phyloP scores from a whole-genome alignment of 768 basidiomycete species.

The Agaricus subrufescens region DNA sequence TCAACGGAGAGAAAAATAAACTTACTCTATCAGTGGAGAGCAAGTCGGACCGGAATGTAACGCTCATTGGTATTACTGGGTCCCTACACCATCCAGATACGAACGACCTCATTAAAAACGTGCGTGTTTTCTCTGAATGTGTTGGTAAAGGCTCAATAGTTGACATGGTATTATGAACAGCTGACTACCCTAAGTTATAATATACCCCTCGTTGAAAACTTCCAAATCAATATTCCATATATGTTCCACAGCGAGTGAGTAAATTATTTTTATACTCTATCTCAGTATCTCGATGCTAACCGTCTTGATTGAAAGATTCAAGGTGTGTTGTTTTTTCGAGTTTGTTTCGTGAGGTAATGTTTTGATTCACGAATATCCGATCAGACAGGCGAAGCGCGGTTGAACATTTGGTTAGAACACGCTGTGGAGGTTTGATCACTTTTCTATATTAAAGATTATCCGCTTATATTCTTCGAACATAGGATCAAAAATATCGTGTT shows the following conservation, averaged over 20 bases:
- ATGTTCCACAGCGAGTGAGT: slow-evolving; percentile 80
- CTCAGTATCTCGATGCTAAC: background rate
- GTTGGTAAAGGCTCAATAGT: background rate
- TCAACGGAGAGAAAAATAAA: slow-evolving; percentile 79
- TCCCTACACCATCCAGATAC: slow-evolving; percentile 65
- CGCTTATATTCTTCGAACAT: background rate
- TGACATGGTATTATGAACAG: slow-evolving; percentile 29
- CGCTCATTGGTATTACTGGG: slow-evolving; percentile 59
- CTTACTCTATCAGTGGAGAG: slow-evolving; percentile 68
- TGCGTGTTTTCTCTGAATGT: slow-evolving; percentile 19
- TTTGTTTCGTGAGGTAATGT: background rate
- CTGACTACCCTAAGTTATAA: slow-evolving; percentile 52
- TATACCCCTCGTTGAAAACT: slow-evolving; percentile 46
- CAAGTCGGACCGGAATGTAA: slow-evolving; percentile 68
- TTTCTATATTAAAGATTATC: background rate
- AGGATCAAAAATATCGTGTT: slow-evolving; percentile 59
- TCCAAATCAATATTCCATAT: slow-evolving; percentile 66
- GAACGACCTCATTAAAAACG: slow-evolving; percentile 67
- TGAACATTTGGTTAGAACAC: slow-evolving; percentile 77
- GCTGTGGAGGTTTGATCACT: slow-evolving; percentile 47
- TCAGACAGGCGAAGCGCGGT: slow-evolving; percentile 71
- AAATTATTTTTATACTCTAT: background rate
- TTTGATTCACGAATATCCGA: slow-evolving; percentile 8
- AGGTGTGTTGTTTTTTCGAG: slow-evolving; percentile 32
- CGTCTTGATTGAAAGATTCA: slow-evolving; percentile 43